Base-by-base conservation (phyloP, 2,329 filamentous ascomycete genomes). In the Colletotrichum aenigma region DNA sequence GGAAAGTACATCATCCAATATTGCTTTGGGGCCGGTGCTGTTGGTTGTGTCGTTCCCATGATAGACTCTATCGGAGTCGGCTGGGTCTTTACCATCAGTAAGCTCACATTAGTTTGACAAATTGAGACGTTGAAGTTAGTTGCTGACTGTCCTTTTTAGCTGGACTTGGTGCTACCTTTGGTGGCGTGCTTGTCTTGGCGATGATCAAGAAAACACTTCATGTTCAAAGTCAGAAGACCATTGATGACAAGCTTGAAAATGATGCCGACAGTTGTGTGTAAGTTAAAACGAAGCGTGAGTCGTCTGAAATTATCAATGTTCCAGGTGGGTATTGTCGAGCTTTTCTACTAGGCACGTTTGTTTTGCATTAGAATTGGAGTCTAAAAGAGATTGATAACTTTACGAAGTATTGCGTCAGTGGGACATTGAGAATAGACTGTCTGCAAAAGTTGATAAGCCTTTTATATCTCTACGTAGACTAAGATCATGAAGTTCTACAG, bases 221-320 rank as follows among this genome's bases (percentile, higher is more conserved):
- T 32, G 10, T 52, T 13, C 0, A 34, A 34, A 34, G 9, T 4
- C 28, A 21, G 18, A 21, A 61, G 30, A 15, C n/a, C 21, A 4
- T 6, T 16, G 28, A 61, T 13, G 10, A 61, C 7, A n/a, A 61
- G 8, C 3, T 36, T 32, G n/a, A 61, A 0, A 4, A 61, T 21
- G n/a, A 61, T 16, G 0, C 2, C 10, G n/a, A 61, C 6, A 36
- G 30, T 32, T 24, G 3, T 61, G 58, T 32, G 12, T 61, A 52
- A 52, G 0, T 12, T 3, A 0, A 0, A 13, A 21, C 5, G 6
- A 21, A 52, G 2, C n/a, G 0, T 52, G 43, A 0, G 18, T 3
- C 1, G 3, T n/a, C 21, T 21, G 6, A 2, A 52, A 52, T 3
- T 21, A 13, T 4, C n/a, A 21, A 52, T 13, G 10, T 7, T 4